phyloP scores from a whole-genome alignment of 1,284 basidiomycete species.

The Chalciporus sp. region DNA sequence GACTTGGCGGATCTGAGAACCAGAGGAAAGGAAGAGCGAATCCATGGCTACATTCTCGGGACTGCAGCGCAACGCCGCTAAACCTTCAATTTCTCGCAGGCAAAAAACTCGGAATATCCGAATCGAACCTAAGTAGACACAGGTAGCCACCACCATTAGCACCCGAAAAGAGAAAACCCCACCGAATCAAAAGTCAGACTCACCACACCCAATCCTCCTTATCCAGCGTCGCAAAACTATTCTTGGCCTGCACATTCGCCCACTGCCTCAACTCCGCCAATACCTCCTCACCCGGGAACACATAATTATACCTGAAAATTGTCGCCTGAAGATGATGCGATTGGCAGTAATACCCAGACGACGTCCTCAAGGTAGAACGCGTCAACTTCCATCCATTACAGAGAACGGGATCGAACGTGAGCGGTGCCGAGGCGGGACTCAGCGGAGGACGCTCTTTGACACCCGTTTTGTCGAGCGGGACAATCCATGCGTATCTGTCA shows the following conservation, averaged over 20 bases:
- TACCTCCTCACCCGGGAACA: slow-evolving; percentile 12
- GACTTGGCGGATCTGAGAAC: background rate
- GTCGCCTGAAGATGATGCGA: slow-evolving; percentile 14
- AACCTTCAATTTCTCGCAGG: no score
- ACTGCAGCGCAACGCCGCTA: no score
- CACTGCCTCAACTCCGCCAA: slow-evolving; percentile 8
- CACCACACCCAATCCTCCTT: slow-evolving; percentile 27
- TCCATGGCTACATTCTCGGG: no score
- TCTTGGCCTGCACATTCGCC: slow-evolving; percentile 15
- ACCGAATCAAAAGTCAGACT: background rate
- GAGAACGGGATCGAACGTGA: slow-evolving; percentile 28
- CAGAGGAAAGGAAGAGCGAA: background rate
- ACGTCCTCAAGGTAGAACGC: accelerated
- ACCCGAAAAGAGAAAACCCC: accelerated
- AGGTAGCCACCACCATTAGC: background rate
- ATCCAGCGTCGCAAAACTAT: background rate
- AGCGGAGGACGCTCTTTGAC: slow-evolving; percentile 20
- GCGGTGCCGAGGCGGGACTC: slow-evolving; percentile 15
- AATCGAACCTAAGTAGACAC: slow-evolving; percentile 23
- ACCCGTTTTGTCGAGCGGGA: slow-evolving; percentile 29
- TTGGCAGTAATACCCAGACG: background rate
- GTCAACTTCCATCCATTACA: slow-evolving; percentile 29
- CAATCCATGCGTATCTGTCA: slow-evolving; percentile 32
- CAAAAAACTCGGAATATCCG: slow-evolving; percentile 23
- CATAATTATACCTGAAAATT: slow-evolving; percentile 30